Percentiles rank a stretch among this genome's conserved stretches.
Conservation (phyloP, 2,329 filamentous ascomycete species). For the Stachybotrys elegans region DNA sequence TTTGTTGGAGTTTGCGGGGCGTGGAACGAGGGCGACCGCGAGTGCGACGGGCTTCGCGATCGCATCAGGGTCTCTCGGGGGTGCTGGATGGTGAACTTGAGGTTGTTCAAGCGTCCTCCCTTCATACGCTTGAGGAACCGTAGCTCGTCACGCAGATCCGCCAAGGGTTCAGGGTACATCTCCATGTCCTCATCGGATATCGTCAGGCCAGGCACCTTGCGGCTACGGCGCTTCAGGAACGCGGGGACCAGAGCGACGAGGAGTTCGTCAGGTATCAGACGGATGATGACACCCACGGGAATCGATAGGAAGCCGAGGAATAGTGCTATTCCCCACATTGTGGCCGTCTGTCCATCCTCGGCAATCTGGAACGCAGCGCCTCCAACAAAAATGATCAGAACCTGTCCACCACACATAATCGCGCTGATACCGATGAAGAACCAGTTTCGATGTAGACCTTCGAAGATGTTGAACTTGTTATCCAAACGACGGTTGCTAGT, state of each 20-base stretch:
- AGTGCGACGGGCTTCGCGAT: slow-evolving; percentile 59
- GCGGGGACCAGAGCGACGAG: slow-evolving; percentile 48
- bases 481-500: slow-evolving; percentile 80
- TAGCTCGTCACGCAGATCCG: slow-evolving; percentile 75
- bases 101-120: slow-evolving; percentile 74
- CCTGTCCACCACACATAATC: slow-evolving; percentile 84
- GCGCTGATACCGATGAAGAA: slow-evolving; percentile 85
- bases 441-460: slow-evolving; percentile 76
- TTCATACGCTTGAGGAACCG: slow-evolving; percentile 75
- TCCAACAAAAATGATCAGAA: slow-evolving; percentile 86
- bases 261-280: slow-evolving; percentile 72
- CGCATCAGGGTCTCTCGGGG: slow-evolving; percentile 62
- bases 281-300: slow-evolving; percentile 74
- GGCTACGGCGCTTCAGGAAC: slow-evolving; percentile 43
- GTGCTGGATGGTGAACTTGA: slow-evolving; percentile 74
- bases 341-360: slow-evolving; percentile 53
- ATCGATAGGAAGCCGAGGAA: slow-evolving; percentile 80
- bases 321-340: slow-evolving; percentile 84
- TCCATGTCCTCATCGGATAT: slow-evolving; percentile 65
- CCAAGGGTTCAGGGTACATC: slow-evolving; percentile 65
- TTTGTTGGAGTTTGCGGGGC: slow-evolving; percentile 59
- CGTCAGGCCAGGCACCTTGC: slow-evolving; percentile 48
- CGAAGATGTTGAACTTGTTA: slow-evolving; percentile 93
- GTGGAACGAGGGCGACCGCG: slow-evolving; percentile 57
- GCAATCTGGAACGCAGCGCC: slow-evolving; percentile 74